A percentile compares a stretch with the other conserved stretches of the same genome.
These are phyloP conservation scores for Lactarius tabidus DNA, from an alignment of 768 basidiomycete genomes.

Conservation along the genomic window DNA sequence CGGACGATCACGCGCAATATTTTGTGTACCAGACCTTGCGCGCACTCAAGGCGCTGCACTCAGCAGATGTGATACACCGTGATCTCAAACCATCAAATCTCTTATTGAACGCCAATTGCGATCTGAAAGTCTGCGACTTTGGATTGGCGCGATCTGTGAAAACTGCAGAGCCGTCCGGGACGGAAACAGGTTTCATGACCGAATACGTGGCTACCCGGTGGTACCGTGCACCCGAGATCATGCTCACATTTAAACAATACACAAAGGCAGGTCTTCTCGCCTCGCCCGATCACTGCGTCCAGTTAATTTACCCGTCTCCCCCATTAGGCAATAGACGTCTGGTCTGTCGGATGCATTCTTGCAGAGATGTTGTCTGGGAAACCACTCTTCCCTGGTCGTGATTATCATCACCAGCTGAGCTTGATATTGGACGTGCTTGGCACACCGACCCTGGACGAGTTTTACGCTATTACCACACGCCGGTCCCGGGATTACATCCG, in stretches of 20 bases:
- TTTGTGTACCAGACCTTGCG: conserved; percentile 93
- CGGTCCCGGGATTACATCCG: conserved; percentile 94
- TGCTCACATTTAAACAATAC: conserved; percentile 99
- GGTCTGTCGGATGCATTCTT: conserved; percentile 84
- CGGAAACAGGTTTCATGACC: conserved; percentile 88
- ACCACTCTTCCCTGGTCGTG: conserved; percentile 94
- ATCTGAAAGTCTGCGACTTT: conserved; percentile 94
- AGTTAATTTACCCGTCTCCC: conserved; percentile 25
- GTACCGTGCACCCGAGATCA: conserved; percentile 99
- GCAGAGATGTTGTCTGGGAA: conserved; percentile 98
- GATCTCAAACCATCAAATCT: conserved; percentile 98
- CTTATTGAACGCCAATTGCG: conserved; percentile 95
- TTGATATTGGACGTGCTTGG: conserved; percentile 96
- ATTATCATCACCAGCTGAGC: conserved; percentile 93
- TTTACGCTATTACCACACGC: conserved; percentile 92
- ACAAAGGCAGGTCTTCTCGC: conserved; percentile 63
- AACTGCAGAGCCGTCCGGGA: conserved; percentile 80
- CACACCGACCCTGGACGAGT: conserved; percentile 95
- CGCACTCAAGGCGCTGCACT: conserved; percentile 93
- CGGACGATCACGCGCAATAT: conserved; percentile 93
- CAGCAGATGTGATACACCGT: conserved; percentile 93
- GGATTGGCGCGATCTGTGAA: conserved; percentile 88
- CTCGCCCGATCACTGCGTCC: conserved; percentile 34
- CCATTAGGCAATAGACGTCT: conserved; percentile 74
- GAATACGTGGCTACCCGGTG: conserved; percentile 98